Conservation (phyloP, 331 rosid species). For the Malus hybrid region DNA sequence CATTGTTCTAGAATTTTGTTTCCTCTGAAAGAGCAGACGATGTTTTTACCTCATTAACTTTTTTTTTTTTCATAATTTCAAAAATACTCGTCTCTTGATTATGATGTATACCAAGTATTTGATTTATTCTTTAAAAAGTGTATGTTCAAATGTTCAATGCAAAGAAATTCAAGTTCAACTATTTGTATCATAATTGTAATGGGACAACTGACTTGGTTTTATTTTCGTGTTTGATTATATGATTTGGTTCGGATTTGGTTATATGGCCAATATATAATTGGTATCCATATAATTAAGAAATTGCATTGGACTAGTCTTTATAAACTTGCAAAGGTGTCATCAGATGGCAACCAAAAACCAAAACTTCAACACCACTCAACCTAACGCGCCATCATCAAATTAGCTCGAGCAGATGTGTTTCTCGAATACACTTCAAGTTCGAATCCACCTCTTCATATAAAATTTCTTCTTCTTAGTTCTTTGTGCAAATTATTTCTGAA, state of each 20-base stretch:
- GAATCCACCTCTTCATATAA: no score
- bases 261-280: neutral
- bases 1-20: neutral
- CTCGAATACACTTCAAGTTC: no score
- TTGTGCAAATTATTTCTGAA: no score
- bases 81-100: neutral
- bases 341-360: neutral
- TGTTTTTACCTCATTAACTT: neutral
- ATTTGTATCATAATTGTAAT: neutral
- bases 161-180: neutral
- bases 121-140: neutral
- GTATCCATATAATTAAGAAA: neutral
- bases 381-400: no score
- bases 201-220: conserved; percentile 5
- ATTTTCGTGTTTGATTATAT: neutral
- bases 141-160: neutral
- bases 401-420: no score
- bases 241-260: neutral
- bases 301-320: neutral
- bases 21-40: neutral
- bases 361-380: no score
- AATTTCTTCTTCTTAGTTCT: no score
- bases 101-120: no score
- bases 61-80: neutral
- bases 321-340: neutral